Evolutionary conservation across 2,329 filamentous ascomycete species (phyloP).

Genomic region (Cladosporium velox): DNA sequence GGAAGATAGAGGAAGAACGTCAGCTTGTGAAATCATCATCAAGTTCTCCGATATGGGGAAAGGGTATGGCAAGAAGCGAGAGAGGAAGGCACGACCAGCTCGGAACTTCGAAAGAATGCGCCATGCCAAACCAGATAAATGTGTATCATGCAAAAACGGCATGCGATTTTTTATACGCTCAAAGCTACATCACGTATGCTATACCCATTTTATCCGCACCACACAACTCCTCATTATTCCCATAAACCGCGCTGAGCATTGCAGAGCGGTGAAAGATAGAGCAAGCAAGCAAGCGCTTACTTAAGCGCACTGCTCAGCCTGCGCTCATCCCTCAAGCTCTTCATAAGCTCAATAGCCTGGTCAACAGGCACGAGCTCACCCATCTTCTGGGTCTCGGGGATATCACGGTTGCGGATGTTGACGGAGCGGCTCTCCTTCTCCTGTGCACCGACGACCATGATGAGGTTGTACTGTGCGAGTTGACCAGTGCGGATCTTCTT

Average conservation of each 20-base stretch:
- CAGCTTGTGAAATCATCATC: not conserved
- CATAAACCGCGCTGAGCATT: not conserved
- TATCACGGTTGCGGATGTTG: slow-evolving; percentile 66
- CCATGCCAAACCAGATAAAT: not conserved
- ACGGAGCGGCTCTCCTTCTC: slow-evolving; percentile 61
- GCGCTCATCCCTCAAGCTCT: slow-evolving; percentile 47
- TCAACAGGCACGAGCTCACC: slow-evolving; percentile 63
- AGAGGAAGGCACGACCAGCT: not conserved
- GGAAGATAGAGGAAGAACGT: not conserved
- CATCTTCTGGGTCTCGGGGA: slow-evolving; percentile 62
- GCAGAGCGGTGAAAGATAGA: not conserved
- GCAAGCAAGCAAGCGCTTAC: not conserved
- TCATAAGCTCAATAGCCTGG: slow-evolving; percentile 58
- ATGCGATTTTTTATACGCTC: not conserved
- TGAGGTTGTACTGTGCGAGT: slow-evolving; percentile 80
- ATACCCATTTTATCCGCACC: not conserved
- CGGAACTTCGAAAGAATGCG: no score
- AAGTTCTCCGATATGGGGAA: not conserved
- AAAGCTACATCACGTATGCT: slow-evolving; percentile 5
- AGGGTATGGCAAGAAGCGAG: not conserved
- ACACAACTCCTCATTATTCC: slow-evolving; percentile 2
- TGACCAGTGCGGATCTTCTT: slow-evolving; percentile 88
- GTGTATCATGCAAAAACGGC: not conserved
- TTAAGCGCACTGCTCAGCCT: slow-evolving; percentile 34
- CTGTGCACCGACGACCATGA: slow-evolving; percentile 68